Evolutionary conservation across 441 rosid genomes (phyloP).

Genomic region (Adansonia madagascariensis): DNA sequence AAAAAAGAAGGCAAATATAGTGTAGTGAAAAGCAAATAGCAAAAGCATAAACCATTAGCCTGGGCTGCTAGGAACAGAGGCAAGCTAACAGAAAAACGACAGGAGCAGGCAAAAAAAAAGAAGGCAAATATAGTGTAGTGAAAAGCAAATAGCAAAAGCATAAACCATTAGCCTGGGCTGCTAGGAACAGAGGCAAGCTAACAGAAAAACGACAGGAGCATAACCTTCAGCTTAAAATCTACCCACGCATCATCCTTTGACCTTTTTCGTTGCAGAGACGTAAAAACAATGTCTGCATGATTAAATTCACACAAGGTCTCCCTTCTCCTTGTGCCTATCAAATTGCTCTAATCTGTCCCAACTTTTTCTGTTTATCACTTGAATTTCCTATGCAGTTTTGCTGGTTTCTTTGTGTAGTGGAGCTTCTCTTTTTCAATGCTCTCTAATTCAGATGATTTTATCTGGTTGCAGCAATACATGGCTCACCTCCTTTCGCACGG

Average conservation of each 20-base stretch:
- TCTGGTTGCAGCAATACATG: conserved; percentile 76
- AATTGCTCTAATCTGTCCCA: background rate
- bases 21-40: background rate
- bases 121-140: background rate
- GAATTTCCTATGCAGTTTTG: background rate
- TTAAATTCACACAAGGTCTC: background rate
- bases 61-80: background rate
- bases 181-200: background rate
- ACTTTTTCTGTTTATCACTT: no score
- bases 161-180: background rate
- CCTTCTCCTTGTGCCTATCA: background rate
- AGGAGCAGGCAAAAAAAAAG: background rate
- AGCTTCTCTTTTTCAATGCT: background rate
- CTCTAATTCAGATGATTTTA: conserved; percentile 13
- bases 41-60: background rate
- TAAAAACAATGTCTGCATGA: background rate
- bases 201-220: background rate
- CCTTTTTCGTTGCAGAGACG: background rate
- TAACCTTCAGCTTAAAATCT: background rate
- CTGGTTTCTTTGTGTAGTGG: background rate
- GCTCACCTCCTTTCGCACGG: conserved; percentile 90
- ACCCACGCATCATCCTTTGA: conserved; percentile 6
- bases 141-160: background rate
- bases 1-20: background rate
- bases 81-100: background rate